Evolutionary conservation across 495 filamentous ascomycete genomes (phyloP).

Genomic region (Penicillium riverlandense): DNA sequence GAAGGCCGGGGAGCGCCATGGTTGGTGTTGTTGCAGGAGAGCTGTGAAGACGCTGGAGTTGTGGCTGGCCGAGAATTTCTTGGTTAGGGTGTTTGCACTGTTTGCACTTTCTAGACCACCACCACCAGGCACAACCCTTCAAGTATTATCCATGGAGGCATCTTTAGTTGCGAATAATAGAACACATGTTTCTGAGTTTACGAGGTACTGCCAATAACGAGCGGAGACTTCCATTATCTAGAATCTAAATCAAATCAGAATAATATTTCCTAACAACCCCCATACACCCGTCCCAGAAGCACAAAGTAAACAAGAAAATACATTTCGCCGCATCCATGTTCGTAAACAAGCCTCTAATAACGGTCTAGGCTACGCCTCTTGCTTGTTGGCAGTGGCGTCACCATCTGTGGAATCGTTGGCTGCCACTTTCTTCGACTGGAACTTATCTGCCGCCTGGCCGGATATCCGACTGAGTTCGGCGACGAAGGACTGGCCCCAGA

Average conservation of each 20-base stretch:
- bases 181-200: no score
- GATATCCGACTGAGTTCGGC: slow-evolving; percentile 71
- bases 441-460: slow-evolving; percentile 34
- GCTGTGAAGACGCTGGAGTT: slow-evolving; percentile 8
- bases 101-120: slow-evolving; percentile 18
- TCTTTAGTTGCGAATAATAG: no score
- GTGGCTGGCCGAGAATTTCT: slow-evolving; percentile 29
- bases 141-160: background rate
- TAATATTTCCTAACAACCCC: background rate
- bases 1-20: slow-evolving; percentile 29
- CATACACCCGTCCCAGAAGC: no score
- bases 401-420: slow-evolving; percentile 7
- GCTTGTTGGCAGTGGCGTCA: background rate
- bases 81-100: slow-evolving; percentile 28
- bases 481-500: slow-evolving; percentile 96
- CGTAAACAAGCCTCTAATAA: background rate
- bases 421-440: slow-evolving; percentile 29
- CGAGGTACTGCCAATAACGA: no score
- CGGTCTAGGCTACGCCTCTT: background rate
- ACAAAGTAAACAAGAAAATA: slow-evolving; percentile 5
- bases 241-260: background rate
- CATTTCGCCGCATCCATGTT: slow-evolving; percentile 27
- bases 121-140: no score
- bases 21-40: background rate
- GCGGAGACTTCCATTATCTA: no score